Percentiles rank a stretch among this genome's conserved stretches.
Conservation (phyloP, 2,329 filamentous ascomycete species). For the Ophiostoma himal-ulmi region DNA sequence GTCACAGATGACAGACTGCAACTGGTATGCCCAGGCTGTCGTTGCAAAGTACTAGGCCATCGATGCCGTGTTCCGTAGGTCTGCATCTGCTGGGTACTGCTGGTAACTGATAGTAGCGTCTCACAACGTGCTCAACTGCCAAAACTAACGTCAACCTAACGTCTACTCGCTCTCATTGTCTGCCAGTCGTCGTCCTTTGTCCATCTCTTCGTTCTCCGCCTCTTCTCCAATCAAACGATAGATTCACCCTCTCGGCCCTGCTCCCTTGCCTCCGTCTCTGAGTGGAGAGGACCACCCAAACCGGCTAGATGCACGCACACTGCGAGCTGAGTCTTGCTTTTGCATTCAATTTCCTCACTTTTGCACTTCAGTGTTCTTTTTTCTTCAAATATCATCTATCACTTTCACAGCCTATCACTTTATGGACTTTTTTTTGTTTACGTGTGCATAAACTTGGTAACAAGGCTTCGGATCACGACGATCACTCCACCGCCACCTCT, state of each 20-base stretch:
- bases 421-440: neutral
- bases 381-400: neutral
- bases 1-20: too few species aligned
- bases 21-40: neutral
- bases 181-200: neutral
- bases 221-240: too few species aligned
- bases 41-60: neutral
- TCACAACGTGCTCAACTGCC: neutral
- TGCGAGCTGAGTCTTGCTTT: neutral
- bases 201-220: too few species aligned
- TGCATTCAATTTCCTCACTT: too few species aligned
- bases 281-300: conserved; percentile 9
- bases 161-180: neutral
- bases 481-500: neutral
- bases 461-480: neutral
- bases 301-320: neutral
- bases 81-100: neutral
- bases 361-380: neutral
- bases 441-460: neutral
- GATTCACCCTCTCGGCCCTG: too few species aligned
- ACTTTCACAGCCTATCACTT: neutral
- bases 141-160: too few species aligned
- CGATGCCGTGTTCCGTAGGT: neutral
- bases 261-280: conserved; percentile 6
- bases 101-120: too few species aligned